phyloP scores from a whole-genome alignment of 176 grass and related monocot species.

The Cocos nucifera region DNA sequence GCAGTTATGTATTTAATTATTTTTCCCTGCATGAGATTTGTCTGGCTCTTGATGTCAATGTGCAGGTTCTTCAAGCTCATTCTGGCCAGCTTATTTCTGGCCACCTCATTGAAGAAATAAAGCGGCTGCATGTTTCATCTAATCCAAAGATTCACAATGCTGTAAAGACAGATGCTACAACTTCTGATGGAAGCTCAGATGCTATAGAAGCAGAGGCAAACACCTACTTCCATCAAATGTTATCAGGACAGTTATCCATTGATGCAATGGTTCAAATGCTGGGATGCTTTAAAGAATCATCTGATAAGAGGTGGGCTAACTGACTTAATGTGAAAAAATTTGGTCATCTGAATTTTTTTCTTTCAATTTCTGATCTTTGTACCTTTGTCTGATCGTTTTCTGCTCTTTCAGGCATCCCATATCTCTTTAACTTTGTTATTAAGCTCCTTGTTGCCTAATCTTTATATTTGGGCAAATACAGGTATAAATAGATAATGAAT shows the following conservation, averaged over 20 bases:
- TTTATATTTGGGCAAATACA: too few relatives aligned
- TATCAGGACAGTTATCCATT: conserved; percentile 67
- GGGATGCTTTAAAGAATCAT: conserved; percentile 78
- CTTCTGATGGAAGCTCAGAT: conserved; percentile 42
- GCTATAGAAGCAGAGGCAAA: conserved; percentile 65
- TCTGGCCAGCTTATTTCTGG: conserved; percentile 52
- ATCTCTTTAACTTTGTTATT: too few relatives aligned
- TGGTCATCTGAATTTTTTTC: too few relatives aligned
- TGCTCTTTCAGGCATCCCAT: too few relatives aligned
- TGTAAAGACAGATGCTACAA: conserved; percentile 24
- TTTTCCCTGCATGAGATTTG: too few relatives aligned
- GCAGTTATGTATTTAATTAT: too few relatives aligned
- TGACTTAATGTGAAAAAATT: conserved; percentile 2
- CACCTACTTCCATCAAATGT: conserved; percentile 86
- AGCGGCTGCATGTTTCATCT: conserved; percentile 39
- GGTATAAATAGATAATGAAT: too few relatives aligned
- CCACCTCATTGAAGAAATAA: conserved; percentile 62
- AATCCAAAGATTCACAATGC: conserved; percentile 36
- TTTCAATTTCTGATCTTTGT: too few relatives aligned
- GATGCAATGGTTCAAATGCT: conserved; percentile 95
- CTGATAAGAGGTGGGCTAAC: conserved; percentile 51
- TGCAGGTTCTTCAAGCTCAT: conserved; percentile 67
- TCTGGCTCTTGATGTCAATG: neutral
- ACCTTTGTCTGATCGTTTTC: too few relatives aligned
- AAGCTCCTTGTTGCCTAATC: too few relatives aligned